A percentile compares a stretch with the other conserved stretches of the same genome.
phyloP scores from a whole-genome alignment of 192 early-diverging fungal genomes.

The Rhizoclosmatium sp. region DNA sequence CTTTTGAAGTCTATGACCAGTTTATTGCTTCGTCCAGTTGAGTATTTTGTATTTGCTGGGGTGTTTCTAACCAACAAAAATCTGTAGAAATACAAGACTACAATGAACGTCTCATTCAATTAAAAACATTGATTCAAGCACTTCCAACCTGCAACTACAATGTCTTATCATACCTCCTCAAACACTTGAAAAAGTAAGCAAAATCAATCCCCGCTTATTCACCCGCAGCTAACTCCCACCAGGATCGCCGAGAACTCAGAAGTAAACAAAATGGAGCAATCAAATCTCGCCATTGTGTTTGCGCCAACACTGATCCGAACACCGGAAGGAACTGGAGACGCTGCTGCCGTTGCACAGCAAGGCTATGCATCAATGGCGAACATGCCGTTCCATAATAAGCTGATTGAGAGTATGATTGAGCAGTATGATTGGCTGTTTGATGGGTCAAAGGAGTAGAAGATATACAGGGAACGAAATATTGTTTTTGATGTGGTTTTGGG shows the following conservation, averaged over 20 bases:
- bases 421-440: conserved; percentile 58
- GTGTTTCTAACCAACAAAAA: conserved; percentile 9
- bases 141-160: conserved; percentile 58
- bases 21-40: conserved; percentile 58
- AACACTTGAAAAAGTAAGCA: conserved; percentile 57
- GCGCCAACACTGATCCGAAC: conserved; percentile 55
- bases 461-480: too few species aligned
- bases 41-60: conserved; percentile 33
- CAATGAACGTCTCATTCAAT: conserved; percentile 70
- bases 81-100: conserved; percentile 61
- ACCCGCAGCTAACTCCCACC: neutral
- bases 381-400: conserved; percentile 58
- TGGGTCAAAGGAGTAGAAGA: conserved; percentile 40
- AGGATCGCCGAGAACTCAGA: conserved; percentile 54
- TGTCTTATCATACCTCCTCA: conserved; percentile 60
- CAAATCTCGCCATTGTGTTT: conserved; percentile 69
- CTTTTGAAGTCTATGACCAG: conserved; percentile 59
- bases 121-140: conserved; percentile 71
- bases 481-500: too few species aligned
- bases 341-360: conserved; percentile 25
- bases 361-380: conserved; percentile 58
- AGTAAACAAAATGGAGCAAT: conserved; percentile 68
- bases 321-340: conserved; percentile 44
- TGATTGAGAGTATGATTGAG: conserved; percentile 58
- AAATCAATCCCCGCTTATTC: neutral